A percentile compares a stretch with the other conserved stretches of the same genome.
phyloP scores from a whole-genome alignment of 2,329 filamentous ascomycete species.

The Xylariales sp. region DNA sequence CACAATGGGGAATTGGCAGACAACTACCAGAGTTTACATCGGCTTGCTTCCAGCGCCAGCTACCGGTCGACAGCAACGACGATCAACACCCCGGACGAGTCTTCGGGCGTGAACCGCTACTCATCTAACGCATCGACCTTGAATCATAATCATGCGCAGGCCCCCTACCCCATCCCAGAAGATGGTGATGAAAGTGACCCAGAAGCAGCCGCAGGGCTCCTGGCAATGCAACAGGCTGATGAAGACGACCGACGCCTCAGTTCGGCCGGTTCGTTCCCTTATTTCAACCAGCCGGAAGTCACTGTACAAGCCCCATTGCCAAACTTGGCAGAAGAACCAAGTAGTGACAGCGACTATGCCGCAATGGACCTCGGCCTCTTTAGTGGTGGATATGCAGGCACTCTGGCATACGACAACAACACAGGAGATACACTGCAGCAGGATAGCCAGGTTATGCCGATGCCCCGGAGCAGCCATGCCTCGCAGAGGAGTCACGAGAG shows the following conservation, averaged over 20 bases:
- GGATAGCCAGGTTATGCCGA: constrained; percentile 44
- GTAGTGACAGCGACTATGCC: constrained; percentile 70
- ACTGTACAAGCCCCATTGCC: constrained; percentile 32
- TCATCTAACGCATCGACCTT: constrained; percentile 36
- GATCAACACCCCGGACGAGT: constrained; percentile 27
- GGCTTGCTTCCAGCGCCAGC: constrained; percentile 26
- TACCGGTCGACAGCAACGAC: constrained; percentile 50
- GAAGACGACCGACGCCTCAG: constrained; percentile 66
- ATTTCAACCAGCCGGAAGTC: constrained; percentile 33
- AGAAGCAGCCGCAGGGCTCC: constrained; percentile 78
- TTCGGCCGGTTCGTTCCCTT: constrained; percentile 43
- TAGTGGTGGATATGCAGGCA: constrained; percentile 64
- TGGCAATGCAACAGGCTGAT: constrained; percentile 81
- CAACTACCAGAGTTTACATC: constrained; percentile 42
- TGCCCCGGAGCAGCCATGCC: constrained; percentile 31
- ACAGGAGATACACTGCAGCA: constrained; percentile 34
- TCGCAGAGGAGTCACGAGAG: constrained; percentile 34
- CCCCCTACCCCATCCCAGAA: constrained; percentile 33
- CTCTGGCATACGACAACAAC: constrained; percentile 45
- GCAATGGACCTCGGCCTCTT: constrained; percentile 70
- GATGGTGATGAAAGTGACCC: constrained; percentile 77
- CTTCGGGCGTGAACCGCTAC: constrained; percentile 32
- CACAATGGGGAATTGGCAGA: constrained; percentile 43
- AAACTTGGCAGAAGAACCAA: constrained; percentile 47
- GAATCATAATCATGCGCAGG: constrained; percentile 28